Percentiles rank a stretch among this genome's conserved stretches.
Evolutionary conservation across 768 basidiomycete genomes (phyloP).

Genomic region (Kwoniella newhampshirensis): DNA sequence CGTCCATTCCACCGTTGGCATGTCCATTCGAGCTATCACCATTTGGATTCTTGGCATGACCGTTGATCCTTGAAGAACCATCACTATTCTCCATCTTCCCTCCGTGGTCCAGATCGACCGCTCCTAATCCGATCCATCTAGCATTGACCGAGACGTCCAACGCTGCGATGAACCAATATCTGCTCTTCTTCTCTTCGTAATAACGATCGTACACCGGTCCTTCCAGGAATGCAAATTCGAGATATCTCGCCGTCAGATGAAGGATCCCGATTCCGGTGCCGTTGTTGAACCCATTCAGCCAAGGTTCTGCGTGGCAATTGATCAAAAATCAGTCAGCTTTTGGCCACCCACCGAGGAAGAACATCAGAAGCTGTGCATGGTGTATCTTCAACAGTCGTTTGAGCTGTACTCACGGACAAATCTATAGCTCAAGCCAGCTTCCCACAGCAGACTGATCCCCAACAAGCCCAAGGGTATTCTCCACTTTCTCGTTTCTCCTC

Average conservation of each 20-base stretch:
- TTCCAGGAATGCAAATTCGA: constrained; percentile 33
- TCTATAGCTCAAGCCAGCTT: constrained; percentile 17
- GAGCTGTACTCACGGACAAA: constrained; percentile 33
- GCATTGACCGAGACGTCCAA: constrained; percentile 34
- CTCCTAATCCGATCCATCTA: constrained; percentile 35
- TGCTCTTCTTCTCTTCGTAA: constrained; percentile 15
- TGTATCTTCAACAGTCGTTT: no score
- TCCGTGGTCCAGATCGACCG: constrained; percentile 16
- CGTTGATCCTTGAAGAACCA: background rate
- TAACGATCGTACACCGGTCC: constrained; percentile 36
- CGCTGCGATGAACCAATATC: constrained; percentile 20
- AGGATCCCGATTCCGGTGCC: constrained; percentile 30
- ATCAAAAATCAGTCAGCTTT: no score
- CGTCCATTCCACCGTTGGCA: constrained; percentile 4
- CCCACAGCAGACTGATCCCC: constrained; percentile 9
- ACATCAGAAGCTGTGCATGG: background rate
- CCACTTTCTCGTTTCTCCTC: constrained; percentile 7
- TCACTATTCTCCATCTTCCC: constrained; percentile 8
- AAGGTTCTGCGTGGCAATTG: no score
- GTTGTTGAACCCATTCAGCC: constrained; percentile 36
- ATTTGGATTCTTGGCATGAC: background rate
- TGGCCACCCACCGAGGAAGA: no score
- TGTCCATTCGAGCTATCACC: background rate
- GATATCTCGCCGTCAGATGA: constrained; percentile 30
- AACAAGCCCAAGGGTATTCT: constrained; percentile 20